Base-by-base conservation (phyloP, 2,329 filamentous ascomycete genomes). In the Monosporascus sp. region DNA sequence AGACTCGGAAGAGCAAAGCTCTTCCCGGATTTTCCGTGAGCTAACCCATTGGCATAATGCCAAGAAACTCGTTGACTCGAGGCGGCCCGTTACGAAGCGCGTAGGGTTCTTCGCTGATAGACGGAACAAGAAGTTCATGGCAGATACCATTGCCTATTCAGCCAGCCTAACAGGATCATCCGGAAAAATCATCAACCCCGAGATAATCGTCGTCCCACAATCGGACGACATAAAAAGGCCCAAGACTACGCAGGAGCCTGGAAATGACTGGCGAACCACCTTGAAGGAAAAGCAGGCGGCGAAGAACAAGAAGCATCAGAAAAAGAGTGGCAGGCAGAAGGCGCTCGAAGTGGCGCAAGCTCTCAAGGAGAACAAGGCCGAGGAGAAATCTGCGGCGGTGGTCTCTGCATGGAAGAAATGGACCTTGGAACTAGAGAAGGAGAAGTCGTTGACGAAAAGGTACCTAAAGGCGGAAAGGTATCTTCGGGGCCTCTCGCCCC, bases 81-180 rank as follows among this genome's bases (percentile, higher is more conserved):
- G 74, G 51, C 50, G 74, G 51, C 50, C 52, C 5, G 40, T 52
- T 6, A 59, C 58, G 1, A 66, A 62, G 35, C 52, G 60, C 7
- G 63, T 58, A 16, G 67, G 59, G 1, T 69, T 63, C 47, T 68
- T 55, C 26, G 67, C 74, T 7, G 68, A 67, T 50, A 77, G 72
- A 56, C 72, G 72, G 51, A 84, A 86, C 45, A 86, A 91, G 60
- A 75, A 74, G 50, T 84, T 82, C 63, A 87, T 88, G 80, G 78
- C 79, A 1, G 84, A 88, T 54, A 87, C 87, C 69, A 77, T 78
- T 27, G 74, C 77, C 1, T 91, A 91, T 64, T 85, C 88, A 2
- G 85, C 84, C 14, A 89, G 85, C 67, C 73, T 91, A 47, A 88
- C 85, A 0, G 86, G 84, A 53, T 75, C 82, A 0, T 73, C 77